Evolutionary conservation across 2,329 filamentous ascomycete genomes (phyloP), one percentile per base, ranked within the genome.

Genomic region (Blastomyces silverae): DNA sequence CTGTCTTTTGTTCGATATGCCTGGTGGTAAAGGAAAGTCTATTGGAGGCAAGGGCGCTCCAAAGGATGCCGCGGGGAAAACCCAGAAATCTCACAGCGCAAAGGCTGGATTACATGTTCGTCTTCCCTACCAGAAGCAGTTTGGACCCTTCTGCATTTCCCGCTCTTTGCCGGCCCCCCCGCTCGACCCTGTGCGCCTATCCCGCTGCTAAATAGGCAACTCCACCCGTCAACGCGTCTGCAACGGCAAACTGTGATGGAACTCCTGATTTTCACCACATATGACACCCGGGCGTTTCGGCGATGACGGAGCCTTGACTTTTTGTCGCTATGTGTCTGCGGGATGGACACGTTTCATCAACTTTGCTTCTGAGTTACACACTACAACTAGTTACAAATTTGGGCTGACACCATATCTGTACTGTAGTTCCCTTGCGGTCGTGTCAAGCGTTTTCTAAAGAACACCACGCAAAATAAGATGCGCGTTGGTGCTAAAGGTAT

Each of bases 361-460:
- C 46, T 37, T 61, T 34, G 17, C 2, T 61, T 50, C 15, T 50
- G 58, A 53, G 48, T 62, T 62, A 55, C 61, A 62, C 61, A 50
- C 59, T 61, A 17, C 59, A 31, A 15, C 4, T 48, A 4, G 44
- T 31, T 61, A 28, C 55, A 63, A 63, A 52, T 34, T 53, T 62
- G 37, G 57, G 64, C 77, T 79, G 69, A 77, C 71, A 70, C 70
- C 65, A 70, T 70, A 44, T 62, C 56, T 46, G 55, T 60, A 61
- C 70, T 66, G 28, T 77, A 99, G 94, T 99, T 99, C 79, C 94
- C 94, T 67, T 99, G 94, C 79, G 94, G 94, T 81, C 94, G 94
- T 89, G 94, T 99, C 81, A 99, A 99, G 89, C 92, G 94, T 83
- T 97, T 97, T 83, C 85, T 99, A 77, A 97, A 97, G 87, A 92